Base-by-base conservation (phyloP, 2,329 filamentous ascomycete genomes). In the Graphilbum sp. region DNA sequence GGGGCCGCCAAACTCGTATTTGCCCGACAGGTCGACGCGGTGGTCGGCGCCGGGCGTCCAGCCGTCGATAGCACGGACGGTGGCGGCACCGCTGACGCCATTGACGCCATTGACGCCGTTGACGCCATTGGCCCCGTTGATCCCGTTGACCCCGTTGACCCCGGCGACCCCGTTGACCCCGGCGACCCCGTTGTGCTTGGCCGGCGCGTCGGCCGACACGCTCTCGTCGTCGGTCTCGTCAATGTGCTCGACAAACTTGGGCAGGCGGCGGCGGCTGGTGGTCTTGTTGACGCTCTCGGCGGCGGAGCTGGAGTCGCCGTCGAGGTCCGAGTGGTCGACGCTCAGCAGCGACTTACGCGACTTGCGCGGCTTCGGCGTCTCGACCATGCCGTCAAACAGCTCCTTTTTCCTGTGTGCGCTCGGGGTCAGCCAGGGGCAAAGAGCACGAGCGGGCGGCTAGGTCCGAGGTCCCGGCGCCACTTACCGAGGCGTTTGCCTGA, bases 1-100 rank as follows among this genome's bases (percentile, higher is more conserved):
- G 3, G 83, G 77, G 41, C 90, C 90, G 45, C 88, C 88, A 54
- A 96, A 98, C 55, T 98, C 92, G 48, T 73, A 70, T 45, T 70
- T 63, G 45, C 69, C 72, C 2, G 72, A 75, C 50, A 68, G 62
- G 58, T 80, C 75, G 41, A 79, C 48, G 55, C 68, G 76, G 49
- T 67, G 70, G 49, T 79, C 72, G 49, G 65, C 62, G 34, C 70
- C 72, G 18, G 67, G 64, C 46, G 54, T 62, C 69, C 72, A 75
- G 39, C 73, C 72, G 47, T 76, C 73, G 19, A 68, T 49, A 15
- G 61, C 36, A 34, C 57, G 51, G 10, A 6, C 41, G 10, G 27
- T 18, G 3, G 31, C 43, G 36, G 34, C 41, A 39, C 52, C 57
- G 35, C 60, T 58, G 35, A 43, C 40, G 39, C 38, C 36, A 23